Conservation (phyloP, 768 basidiomycete genomes). For the Pisolithus sp. region DNA sequence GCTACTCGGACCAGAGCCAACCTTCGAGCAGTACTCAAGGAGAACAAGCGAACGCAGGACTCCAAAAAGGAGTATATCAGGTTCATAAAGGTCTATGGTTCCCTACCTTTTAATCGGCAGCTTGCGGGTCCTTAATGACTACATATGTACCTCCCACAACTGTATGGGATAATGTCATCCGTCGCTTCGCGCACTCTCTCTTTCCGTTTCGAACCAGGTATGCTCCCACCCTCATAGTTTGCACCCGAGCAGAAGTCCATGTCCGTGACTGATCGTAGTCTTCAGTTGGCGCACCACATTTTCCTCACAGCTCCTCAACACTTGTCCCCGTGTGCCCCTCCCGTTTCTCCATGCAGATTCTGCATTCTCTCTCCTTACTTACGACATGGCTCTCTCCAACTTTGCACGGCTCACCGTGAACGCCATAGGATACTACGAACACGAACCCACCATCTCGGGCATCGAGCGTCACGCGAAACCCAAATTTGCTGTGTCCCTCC, state of each 20-base stretch:
- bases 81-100: constrained; percentile 63
- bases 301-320: constrained; percentile 62
- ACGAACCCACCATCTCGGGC: constrained; percentile 65
- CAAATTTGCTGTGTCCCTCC: constrained; percentile 72
- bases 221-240: constrained; percentile 20
- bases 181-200: constrained; percentile 66
- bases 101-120: not conserved
- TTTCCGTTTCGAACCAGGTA: constrained; percentile 68
- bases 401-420: constrained; percentile 63
- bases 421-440: constrained; percentile 79
- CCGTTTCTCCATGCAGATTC: constrained; percentile 76
- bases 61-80: constrained; percentile 77
- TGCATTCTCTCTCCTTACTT: constrained; percentile 73
- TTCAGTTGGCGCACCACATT: constrained; percentile 92
- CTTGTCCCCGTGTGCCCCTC: constrained; percentile 57
- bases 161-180: constrained; percentile 68
- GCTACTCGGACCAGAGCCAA: constrained; percentile 78
- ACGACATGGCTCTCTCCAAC: constrained; percentile 81
- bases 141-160: constrained; percentile 78
- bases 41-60: constrained; percentile 60
- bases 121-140: constrained; percentile 74
- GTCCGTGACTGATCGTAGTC: constrained; percentile 34
- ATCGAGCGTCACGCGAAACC: constrained; percentile 71
- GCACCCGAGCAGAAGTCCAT: not conserved
- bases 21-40: constrained; percentile 73